Percentiles rank a stretch among this genome's conserved stretches.
These are phyloP conservation scores for Perkinsus marinus DNA, from an alignment of 169 alveolate species.

Conservation along the genomic window DNA sequence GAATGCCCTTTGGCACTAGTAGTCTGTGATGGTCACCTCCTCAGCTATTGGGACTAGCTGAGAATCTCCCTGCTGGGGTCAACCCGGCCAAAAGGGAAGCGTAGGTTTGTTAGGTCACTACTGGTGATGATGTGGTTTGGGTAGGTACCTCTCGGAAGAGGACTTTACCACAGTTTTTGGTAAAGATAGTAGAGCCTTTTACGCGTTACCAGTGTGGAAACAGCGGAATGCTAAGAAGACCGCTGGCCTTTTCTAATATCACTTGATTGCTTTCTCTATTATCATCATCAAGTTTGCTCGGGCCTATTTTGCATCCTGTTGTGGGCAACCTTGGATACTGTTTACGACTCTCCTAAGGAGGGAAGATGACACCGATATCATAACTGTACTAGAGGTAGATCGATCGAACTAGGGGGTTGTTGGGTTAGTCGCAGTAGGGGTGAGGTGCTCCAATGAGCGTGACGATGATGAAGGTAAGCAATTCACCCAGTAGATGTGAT, in stretches of 20 bases:
- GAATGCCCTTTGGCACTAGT: too few relatives aligned
- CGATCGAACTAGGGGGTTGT: background rate
- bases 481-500: too few relatives aligned
- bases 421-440: constrained; percentile 64
- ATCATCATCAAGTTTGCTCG: too few relatives aligned
- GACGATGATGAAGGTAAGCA: too few relatives aligned
- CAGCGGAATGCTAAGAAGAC: background rate
- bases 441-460: constrained; percentile 66
- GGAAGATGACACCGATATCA: too few relatives aligned
- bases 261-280: background rate
- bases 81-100: background rate
- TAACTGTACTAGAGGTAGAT: background rate
- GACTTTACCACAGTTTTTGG: background rate
- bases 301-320: too few relatives aligned
- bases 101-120: background rate
- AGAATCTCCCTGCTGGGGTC: background rate
- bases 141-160: background rate
- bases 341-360: too few relatives aligned
- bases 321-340: too few relatives aligned
- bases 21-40: too few relatives aligned
- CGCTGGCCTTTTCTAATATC: background rate
- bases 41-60: background rate
- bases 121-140: background rate
- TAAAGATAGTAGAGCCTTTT: background rate
- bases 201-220: background rate